phyloP scores from a whole-genome alignment of 169 alveolate genomes.

The Theileria sp. region DNA sequence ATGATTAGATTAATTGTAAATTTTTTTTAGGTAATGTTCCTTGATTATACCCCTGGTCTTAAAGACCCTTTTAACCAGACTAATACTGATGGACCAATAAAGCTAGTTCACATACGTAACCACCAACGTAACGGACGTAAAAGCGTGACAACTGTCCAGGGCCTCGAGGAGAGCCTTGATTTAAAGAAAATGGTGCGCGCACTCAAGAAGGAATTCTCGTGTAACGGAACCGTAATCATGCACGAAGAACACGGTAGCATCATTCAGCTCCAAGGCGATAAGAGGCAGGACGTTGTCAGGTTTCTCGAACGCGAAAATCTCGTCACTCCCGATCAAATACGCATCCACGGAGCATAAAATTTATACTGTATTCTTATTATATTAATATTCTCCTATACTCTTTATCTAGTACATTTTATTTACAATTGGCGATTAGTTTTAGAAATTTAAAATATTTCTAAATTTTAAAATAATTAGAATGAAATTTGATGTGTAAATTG shows the following conservation, averaged over 20 bases:
- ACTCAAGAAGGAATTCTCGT: conserved; percentile 87
- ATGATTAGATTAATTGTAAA: background rate
- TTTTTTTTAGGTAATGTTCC: conserved; percentile 47
- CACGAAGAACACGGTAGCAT: conserved; percentile 90
- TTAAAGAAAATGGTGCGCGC: conserved; percentile 89
- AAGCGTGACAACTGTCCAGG: conserved; percentile 92
- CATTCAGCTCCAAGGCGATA: conserved; percentile 87
- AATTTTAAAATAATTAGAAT: background rate
- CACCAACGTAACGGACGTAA: conserved; percentile 93
- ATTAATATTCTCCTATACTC: too few species aligned
- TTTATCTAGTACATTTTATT: too few species aligned
- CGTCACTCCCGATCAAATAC: conserved; percentile 83
- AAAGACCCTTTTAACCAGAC: conserved; percentile 70
- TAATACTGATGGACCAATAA: conserved; percentile 60
- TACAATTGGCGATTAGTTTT: too few species aligned
- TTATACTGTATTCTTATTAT: background rate
- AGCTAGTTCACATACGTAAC: conserved; percentile 83
- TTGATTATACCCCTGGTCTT: conserved; percentile 67
- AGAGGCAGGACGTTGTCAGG: conserved; percentile 85
- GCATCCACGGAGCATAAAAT: conserved; percentile 87
- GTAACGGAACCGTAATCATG: conserved; percentile 90
- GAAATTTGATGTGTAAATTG: background rate
- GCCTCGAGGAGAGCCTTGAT: conserved; percentile 87
- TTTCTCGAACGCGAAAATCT: conserved; percentile 86
- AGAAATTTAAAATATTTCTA: too few species aligned